Evolutionary conservation across 441 rosid species (phyloP).

Genomic region (Adansonia madagascariensis): DNA sequence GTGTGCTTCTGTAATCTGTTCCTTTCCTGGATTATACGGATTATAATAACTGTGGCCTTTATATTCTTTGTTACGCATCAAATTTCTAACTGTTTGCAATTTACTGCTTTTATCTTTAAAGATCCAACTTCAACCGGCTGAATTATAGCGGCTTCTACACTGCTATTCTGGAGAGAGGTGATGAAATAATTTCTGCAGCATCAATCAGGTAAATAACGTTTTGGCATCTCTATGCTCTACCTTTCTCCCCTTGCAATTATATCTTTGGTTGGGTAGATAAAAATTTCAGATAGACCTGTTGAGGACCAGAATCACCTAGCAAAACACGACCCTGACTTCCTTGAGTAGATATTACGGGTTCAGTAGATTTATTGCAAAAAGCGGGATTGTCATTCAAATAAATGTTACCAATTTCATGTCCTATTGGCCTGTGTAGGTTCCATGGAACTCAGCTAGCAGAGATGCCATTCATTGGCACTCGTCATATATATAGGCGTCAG

Average conservation of each 20-base stretch:
- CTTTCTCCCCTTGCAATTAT: not conserved
- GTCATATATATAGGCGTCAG: conserved; percentile 90
- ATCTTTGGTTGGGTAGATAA: not conserved
- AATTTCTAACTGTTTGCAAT: not conserved
- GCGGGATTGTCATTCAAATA: not conserved
- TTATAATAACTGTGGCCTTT: no score
- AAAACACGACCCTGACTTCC: conserved; percentile 7
- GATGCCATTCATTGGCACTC: conserved; percentile 99
- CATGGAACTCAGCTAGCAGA: conserved; percentile 86
- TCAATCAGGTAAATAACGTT: conserved; percentile 68
- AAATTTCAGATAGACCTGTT: not conserved
- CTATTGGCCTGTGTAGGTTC: conserved; percentile 50
- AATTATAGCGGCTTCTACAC: conserved; percentile 84
- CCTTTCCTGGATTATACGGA: not conserved
- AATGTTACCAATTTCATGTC: conserved; percentile 23
- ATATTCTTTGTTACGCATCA: not conserved
- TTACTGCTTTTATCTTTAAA: conserved; percentile 35
- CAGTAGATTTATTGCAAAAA: not conserved
- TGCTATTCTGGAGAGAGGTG: conserved; percentile 87
- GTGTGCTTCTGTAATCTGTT: not conserved
- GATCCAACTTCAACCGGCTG: conserved; percentile 89
- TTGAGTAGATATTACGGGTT: not conserved
- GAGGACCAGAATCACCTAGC: not conserved
- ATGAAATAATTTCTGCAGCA: conserved; percentile 88
- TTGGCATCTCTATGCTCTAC: not conserved